Percentiles rank a stretch among this genome's conserved stretches.
phyloP scores from a whole-genome alignment of 2,329 filamentous ascomycete species.

The Parafenestella ontariensis region DNA sequence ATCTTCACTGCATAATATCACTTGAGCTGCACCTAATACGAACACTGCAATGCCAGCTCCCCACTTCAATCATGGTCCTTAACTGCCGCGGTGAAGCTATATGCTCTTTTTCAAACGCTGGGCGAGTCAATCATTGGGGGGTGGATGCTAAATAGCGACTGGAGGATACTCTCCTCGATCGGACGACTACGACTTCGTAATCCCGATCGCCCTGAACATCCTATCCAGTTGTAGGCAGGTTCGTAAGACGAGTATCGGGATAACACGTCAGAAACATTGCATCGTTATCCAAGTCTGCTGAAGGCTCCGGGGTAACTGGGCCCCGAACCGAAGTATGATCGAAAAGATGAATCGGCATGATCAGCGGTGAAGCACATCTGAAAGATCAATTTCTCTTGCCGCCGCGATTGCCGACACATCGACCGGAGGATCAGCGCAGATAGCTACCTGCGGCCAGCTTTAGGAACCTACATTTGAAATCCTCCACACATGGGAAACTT shows the following conservation, averaged over 20 bases:
- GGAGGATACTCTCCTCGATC: background rate
- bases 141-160: background rate
- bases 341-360: too few species aligned
- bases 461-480: constrained; percentile 1
- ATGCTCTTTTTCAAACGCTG: background rate
- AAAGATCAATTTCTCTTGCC: constrained; percentile 10
- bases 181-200: background rate
- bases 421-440: constrained; percentile 1
- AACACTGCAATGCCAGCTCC: background rate
- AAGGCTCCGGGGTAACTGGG: background rate
- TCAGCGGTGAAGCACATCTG: background rate
- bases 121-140: background rate
- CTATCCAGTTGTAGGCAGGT: background rate
- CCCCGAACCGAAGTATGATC: background rate
- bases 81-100: background rate
- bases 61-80: background rate
- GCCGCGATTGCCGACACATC: constrained; percentile 10
- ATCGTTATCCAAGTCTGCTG: background rate
- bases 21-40: background rate
- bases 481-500: constrained; percentile 4
- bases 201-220: background rate
- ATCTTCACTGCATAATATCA: background rate
- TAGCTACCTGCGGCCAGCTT: constrained; percentile 21
- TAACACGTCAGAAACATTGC: background rate
- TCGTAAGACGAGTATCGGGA: background rate